Evolutionary conservation across 495 filamentous ascomycete genomes (phyloP).

Genomic region (Penicillium arizonense): DNA sequence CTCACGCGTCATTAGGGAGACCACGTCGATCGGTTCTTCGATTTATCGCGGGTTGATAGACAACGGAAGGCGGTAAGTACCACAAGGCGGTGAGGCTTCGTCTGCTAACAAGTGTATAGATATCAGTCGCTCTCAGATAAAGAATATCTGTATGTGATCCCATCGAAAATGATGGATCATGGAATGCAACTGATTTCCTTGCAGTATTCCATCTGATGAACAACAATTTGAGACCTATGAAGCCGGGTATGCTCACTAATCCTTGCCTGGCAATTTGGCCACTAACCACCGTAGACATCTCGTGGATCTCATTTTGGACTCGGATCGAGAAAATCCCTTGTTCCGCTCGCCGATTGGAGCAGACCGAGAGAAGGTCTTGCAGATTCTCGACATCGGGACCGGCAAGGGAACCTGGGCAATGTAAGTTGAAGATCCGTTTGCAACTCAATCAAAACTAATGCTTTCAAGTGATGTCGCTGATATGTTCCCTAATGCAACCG

Average conservation of each 20-base stretch:
- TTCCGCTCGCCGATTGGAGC: conserved; percentile 15
- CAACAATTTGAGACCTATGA: conserved; percentile 20
- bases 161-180: neutral
- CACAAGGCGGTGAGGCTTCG: neutral
- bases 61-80: conserved; percentile 17
- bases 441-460: neutral
- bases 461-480: conserved; percentile 18
- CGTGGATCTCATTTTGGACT: conserved; percentile 15
- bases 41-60: conserved; percentile 21
- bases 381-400: conserved; percentile 22
- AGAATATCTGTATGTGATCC: conserved; percentile 11
- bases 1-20: conserved; percentile 8
- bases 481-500: conserved; percentile 19
- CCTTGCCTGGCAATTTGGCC: neutral
- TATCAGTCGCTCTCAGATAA: conserved; percentile 19
- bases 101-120: conserved; percentile 1
- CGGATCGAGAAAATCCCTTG: conserved; percentile 15
- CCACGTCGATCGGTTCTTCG: conserved; percentile 14
- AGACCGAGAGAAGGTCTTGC: neutral
- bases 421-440: conserved; percentile 1
- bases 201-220: conserved; percentile 17
- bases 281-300: conserved; percentile 11
- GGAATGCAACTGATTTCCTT: neutral
- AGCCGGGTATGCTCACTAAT: conserved; percentile 9
- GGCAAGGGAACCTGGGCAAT: conserved; percentile 25